Conservation (phyloP, 345 rosid species). For the Carallia pectinifolia region DNA sequence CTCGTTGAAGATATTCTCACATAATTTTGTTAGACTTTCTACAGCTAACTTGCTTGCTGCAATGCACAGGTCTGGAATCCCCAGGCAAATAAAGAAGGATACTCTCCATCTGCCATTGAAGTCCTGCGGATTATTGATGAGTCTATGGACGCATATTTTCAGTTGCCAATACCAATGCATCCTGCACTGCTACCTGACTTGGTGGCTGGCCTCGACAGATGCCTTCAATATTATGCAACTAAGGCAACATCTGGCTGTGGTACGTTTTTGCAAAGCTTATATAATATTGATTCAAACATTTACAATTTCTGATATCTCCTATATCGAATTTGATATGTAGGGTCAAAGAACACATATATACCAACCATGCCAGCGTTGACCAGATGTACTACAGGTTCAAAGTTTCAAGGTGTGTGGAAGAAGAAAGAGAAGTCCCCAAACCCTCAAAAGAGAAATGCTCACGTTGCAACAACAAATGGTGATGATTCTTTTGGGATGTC, state of each 20-base stretch:
- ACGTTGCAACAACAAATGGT: slow-evolving; percentile 62
- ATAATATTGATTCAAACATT: slow-evolving; percentile 10
- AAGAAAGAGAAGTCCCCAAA: slow-evolving; percentile 81
- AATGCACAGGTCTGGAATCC: slow-evolving; percentile 67
- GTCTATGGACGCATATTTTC: slow-evolving; percentile 83
- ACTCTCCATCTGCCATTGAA: slow-evolving; percentile 80
- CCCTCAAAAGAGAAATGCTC: slow-evolving; percentile 71
- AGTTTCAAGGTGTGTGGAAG: slow-evolving; percentile 90
- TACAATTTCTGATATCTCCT: slow-evolving; percentile 23
- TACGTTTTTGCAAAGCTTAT: slow-evolving; percentile 35
- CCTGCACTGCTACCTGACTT: slow-evolving; percentile 86
- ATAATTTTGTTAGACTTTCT: slow-evolving; percentile 11
- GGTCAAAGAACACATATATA: slow-evolving; percentile 66
- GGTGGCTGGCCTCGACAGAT: slow-evolving; percentile 80
- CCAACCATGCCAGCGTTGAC: slow-evolving; percentile 97
- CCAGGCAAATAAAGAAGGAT: slow-evolving; percentile 62
- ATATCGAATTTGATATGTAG: slow-evolving; percentile 38
- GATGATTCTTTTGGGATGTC: slow-evolving; percentile 62
- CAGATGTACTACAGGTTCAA: slow-evolving; percentile 72
- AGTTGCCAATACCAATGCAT: slow-evolving; percentile 94
- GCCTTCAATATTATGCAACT: slow-evolving; percentile 75
- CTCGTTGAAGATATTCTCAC: background rate
- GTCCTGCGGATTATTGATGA: slow-evolving; percentile 76
- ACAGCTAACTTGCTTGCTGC: slow-evolving; percentile 19
- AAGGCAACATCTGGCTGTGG: slow-evolving; percentile 96